Percentiles rank a stretch among this genome's conserved stretches.
Conservation (phyloP, 495 filamentous ascomycete genomes). For the Podospora bellae-mahoneyi region DNA sequence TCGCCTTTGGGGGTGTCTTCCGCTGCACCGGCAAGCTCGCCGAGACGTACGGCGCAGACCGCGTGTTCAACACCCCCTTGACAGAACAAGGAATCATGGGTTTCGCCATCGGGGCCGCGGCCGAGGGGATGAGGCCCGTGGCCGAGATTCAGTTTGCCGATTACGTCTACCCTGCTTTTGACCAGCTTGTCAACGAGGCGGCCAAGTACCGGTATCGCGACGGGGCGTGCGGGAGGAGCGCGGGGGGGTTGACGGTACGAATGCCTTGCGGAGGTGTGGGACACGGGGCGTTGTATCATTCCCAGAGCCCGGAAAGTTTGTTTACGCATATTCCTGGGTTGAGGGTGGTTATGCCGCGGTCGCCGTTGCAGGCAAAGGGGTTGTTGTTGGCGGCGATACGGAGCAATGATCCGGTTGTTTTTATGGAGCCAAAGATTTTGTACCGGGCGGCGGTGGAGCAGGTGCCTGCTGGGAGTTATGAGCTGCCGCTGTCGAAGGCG, state of each 20-base stretch:
- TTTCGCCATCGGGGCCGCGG: conserved; percentile 85
- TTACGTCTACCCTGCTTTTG: conserved; percentile 94
- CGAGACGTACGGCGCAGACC: conserved; percentile 76
- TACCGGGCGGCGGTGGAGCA: conserved; percentile 95
- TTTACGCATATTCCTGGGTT: conserved; percentile 92
- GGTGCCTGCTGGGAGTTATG: conserved; percentile 79
- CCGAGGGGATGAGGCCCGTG: conserved; percentile 87
- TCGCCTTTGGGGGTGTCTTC: conserved; percentile 96
- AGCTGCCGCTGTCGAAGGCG: conserved; percentile 81
- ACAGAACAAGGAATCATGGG: conserved; percentile 93
- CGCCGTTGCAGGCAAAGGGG: conserved; percentile 89
- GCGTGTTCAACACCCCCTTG: conserved; percentile 96
- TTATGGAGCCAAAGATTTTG: conserved; percentile 95
- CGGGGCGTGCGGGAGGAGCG: conserved; percentile 63
- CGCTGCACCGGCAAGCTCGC: conserved; percentile 89
- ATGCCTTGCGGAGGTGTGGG: conserved; percentile 96
- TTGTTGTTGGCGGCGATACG: conserved; percentile 77
- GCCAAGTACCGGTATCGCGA: conserved; percentile 90
- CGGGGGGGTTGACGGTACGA: conserved; percentile 78
- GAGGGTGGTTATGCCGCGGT: conserved; percentile 84
- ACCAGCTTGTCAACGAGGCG: conserved; percentile 96
- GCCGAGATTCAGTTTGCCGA: conserved; percentile 99
- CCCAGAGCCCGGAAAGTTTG: conserved; percentile 87
- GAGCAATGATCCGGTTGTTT: conserved; percentile 85
- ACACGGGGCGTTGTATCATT: conserved; percentile 94